Base-by-base conservation (phyloP, 1,139 yeast species). In the Ogataea hybrid region DNA sequence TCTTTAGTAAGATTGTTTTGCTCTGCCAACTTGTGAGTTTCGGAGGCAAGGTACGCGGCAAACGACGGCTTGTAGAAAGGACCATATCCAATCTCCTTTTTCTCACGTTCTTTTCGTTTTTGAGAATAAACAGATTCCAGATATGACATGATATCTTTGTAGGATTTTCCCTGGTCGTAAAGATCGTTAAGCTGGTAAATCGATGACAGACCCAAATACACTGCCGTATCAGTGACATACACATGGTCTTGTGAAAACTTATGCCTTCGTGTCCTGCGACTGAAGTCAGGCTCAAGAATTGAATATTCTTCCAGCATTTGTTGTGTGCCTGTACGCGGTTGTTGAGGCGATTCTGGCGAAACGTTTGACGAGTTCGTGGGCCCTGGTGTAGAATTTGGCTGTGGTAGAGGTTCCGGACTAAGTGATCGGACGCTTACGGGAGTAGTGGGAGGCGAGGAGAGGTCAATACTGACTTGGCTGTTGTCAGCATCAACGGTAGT, bases 211-310 rank as follows among this genome's bases (percentile, higher is more conserved):
- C 65, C 65, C 2, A 61, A 44, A 41, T 55, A 55, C 12, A 52
- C 57, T 3, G 63, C 63, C 4, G 57, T 48, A 40, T 63, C 66
- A 3, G 62, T 59, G 10, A 62, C 53, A 43, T 61, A 63, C 1
- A 63, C 62, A 41, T 59, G 62, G 28, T 56, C 56, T 40, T 59
- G 63, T 2, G 61, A 52, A 35, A 58, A 59, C 25, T 52, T 57
- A 30, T 54, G 57, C 2, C 51, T 47, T 33, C 63, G 44, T 4
- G 55, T 53, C 37, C 57, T 37, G 5, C 41, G 21, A 16, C 22
- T 32, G 5, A 6, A 30, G 44, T 45, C 18, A 6, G 25, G 10
- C 8, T 20, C 32, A 14, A 6, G 10, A 10, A 7, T 12, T 2
- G 30, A 15, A 12, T 22, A 10, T 18, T 32, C 33, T 2, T 28